Conservation (phyloP, 768 basidiomycete genomes). For the Suillus bovinus region DNA sequence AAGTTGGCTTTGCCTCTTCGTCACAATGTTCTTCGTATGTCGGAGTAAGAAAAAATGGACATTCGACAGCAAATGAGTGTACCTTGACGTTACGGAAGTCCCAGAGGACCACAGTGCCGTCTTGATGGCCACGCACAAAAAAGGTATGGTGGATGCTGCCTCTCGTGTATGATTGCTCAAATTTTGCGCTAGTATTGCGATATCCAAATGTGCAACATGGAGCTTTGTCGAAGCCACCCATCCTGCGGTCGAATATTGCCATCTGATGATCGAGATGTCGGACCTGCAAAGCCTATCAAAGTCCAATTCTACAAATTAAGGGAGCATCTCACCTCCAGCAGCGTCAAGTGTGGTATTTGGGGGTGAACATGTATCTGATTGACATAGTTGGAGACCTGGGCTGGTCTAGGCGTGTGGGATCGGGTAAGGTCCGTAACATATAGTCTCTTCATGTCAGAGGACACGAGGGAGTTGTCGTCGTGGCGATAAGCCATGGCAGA, state of each 20-base stretch:
- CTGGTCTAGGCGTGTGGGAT: constrained; percentile 27
- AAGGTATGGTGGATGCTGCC: constrained; percentile 42
- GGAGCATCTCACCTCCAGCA: constrained; percentile 46
- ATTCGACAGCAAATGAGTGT: constrained; percentile 16
- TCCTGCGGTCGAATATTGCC: constrained; percentile 48
- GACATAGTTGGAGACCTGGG: constrained; percentile 39
- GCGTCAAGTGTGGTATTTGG: constrained; percentile 40
- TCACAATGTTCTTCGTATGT: constrained; percentile 36
- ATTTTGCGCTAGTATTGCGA: constrained; percentile 27
- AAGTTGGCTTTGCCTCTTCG: constrained; percentile 32
- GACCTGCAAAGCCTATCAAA: constrained; percentile 35
- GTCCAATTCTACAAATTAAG: constrained; percentile 12
- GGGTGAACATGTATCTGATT: constrained; percentile 49
- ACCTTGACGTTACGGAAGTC: constrained; percentile 52
- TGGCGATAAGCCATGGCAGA: constrained; percentile 42
- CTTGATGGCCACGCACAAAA: constrained; percentile 48
- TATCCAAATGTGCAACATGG: constrained; percentile 49
- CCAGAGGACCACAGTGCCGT: constrained; percentile 47
- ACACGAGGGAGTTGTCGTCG: constrained; percentile 35
- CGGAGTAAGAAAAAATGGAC: constrained; percentile 22
- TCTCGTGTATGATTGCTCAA: constrained; percentile 31
- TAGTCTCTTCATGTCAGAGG: constrained; percentile 36
- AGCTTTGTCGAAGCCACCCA: constrained; percentile 36
- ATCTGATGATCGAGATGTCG: constrained; percentile 51
- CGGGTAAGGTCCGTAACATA: constrained; percentile 41